Percentiles rank a stretch among this genome's conserved stretches.
phyloP scores from a whole-genome alignment of 2,329 filamentous ascomycete species.

The Plenodomus biglobosus region DNA sequence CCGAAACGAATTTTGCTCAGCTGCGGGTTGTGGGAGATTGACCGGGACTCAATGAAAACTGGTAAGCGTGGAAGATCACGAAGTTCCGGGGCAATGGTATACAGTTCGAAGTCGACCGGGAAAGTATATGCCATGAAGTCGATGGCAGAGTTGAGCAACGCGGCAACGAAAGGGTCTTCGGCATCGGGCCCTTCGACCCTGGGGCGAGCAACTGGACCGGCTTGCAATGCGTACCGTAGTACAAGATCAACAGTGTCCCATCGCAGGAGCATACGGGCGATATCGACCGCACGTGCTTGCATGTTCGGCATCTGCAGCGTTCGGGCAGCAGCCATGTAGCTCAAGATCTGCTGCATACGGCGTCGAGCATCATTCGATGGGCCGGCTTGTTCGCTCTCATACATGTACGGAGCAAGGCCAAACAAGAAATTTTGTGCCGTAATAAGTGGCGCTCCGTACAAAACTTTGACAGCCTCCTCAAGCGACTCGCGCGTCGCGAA shows the following conservation, averaged over 20 bases:
- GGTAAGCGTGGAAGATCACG: slow-evolving; percentile 54
- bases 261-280: slow-evolving; percentile 59
- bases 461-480: slow-evolving; percentile 39
- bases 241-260: slow-evolving; percentile 66
- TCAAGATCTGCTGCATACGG: slow-evolving; percentile 50
- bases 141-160: slow-evolving; percentile 58
- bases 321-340: slow-evolving; percentile 65
- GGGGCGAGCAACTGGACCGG: slow-evolving; percentile 20
- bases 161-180: slow-evolving; percentile 59
- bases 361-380: slow-evolving; percentile 34
- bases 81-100: slow-evolving; percentile 52
- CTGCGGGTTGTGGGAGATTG: slow-evolving; percentile 52
- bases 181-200: slow-evolving; percentile 17
- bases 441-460: slow-evolving; percentile 42
- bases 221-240: slow-evolving; percentile 60
- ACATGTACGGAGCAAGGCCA: slow-evolving; percentile 32
- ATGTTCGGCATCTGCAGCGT: slow-evolving; percentile 60
- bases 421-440: slow-evolving; percentile 30
- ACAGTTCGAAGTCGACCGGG: slow-evolving; percentile 61
- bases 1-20: slow-evolving; percentile 70
- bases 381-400: slow-evolving; percentile 23
- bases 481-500: slow-evolving; percentile 35
- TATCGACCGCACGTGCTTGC: slow-evolving; percentile 59
- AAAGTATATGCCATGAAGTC: slow-evolving; percentile 64
- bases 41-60: slow-evolving; percentile 36